phyloP scores from a whole-genome alignment of 73 alveolate species.

The Uronychia setigera region DNA sequence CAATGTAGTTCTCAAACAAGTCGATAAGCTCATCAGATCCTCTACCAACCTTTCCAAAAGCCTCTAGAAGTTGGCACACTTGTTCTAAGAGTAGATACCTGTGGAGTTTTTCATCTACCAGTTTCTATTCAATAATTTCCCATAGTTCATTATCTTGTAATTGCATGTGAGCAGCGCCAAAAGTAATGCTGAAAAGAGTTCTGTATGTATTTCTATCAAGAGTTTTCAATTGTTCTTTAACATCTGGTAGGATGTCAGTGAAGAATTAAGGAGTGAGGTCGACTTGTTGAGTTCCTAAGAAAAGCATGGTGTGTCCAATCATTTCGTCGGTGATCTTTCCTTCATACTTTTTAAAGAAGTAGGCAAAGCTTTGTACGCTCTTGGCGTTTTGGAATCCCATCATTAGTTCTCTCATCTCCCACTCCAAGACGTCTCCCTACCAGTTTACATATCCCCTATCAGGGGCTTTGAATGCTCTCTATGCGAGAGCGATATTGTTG shows the following conservation, averaged over 20 bases:
- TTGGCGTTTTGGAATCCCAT: not conserved
- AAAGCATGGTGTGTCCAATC: constrained; percentile 30
- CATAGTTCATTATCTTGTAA: constrained; percentile 67
- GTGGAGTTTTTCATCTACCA: constrained; percentile 52
- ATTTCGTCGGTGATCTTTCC: constrained; percentile 43
- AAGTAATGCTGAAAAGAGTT: constrained; percentile 25
- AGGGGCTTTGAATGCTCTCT: no score
- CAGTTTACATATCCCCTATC: no score
- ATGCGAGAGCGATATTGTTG: no score
- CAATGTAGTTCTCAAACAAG: constrained; percentile 34
- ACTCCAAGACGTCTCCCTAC: not conserved
- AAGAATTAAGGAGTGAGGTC: constrained; percentile 43
- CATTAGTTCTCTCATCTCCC: not conserved
- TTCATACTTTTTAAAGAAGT: constrained; percentile 21
- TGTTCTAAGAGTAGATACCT: constrained; percentile 51
- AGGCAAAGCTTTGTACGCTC: constrained; percentile 23
- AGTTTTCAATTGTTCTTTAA: constrained; percentile 34
- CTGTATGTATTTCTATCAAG: constrained; percentile 44
- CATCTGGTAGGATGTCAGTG: constrained; percentile 51
- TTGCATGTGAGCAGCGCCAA: constrained; percentile 51
- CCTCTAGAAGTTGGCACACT: constrained; percentile 22
- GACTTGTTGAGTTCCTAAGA: constrained; percentile 20
- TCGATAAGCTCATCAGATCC: constrained; percentile 70
- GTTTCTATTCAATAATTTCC: constrained; percentile 55
- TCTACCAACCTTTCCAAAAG: constrained; percentile 51